Evolutionary conservation across 1,139 yeast species (phyloP).

Genomic region (Kluyveromyces marxianus): DNA sequence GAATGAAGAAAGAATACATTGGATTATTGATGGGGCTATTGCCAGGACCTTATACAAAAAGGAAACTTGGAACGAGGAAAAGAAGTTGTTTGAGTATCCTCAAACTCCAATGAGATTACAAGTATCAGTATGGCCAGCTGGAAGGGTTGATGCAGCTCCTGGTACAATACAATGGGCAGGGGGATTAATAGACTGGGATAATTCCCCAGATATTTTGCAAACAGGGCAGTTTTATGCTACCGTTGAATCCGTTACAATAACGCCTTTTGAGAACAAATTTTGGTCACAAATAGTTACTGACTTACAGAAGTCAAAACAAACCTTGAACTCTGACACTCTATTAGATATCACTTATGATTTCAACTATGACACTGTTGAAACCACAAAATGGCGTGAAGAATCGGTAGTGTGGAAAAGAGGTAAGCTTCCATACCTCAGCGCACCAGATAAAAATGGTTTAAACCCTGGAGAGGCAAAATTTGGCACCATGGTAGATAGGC

Average conservation of each 20-base stretch:
- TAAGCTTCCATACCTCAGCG: not conserved
- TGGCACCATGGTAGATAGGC: not conserved
- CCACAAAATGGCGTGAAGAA: not conserved
- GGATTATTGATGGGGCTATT: constrained; percentile 65
- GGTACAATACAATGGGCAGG: constrained; percentile 97
- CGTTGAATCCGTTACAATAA: constrained; percentile 16
- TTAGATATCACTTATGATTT: constrained; percentile 1
- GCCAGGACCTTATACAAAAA: constrained; percentile 59
- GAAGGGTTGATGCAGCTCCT: constrained; percentile 49
- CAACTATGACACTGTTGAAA: not conserved
- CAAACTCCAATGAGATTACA: constrained; percentile 87
- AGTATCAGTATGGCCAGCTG: constrained; percentile 91
- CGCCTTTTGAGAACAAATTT: constrained; percentile 20
- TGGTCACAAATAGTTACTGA: constrained; percentile 10
- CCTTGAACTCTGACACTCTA: not conserved
- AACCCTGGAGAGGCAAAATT: not conserved
- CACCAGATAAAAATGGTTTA: constrained; percentile 2
- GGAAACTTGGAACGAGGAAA: constrained; percentile 47
- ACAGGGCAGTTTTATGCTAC: constrained; percentile 25
- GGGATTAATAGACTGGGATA: constrained; percentile 71
- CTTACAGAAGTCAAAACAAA: not conserved
- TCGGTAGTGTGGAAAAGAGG: constrained; percentile 3
- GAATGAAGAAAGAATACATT: constrained; percentile 61
- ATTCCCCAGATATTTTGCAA: constrained; percentile 25
- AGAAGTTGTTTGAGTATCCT: constrained; percentile 48